Base-by-base conservation (phyloP, 2,329 filamentous ascomycete genomes). In the Talaromyces islandicus region DNA sequence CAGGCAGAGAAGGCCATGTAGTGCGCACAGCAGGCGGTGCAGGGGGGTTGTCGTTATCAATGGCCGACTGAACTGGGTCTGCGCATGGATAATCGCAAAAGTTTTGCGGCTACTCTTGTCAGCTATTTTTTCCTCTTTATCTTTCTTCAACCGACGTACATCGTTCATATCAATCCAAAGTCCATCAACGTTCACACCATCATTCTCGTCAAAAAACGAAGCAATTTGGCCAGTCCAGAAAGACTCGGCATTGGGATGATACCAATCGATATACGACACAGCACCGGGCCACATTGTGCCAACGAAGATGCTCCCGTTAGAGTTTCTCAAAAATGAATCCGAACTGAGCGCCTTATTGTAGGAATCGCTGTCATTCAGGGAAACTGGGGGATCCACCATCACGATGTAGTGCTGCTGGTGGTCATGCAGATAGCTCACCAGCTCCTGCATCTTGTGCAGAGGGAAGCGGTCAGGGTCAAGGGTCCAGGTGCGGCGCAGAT, bases 141-240 rank as follows among this genome's bases (percentile, higher is more conserved):
- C 12, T 10, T 4, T 6, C 7, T 3, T 3, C n/a, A 5, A 17
- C 10, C 30, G n/a, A 56, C 50, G 50, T 50, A 57, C 79, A 67
- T 86, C 83, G 62, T 85, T 86, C 83, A 88, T 85, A 66, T 91
- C 88, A 65, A 90, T 90, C 87, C 89, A 92, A 1, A 93, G 77
- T 0, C 83, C 90, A 62, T 93, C 90, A 51, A 93, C 88, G 64
- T 92, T 84, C 14, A 93, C 80, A 27, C 89, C 90, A 1, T 75
- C 80, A 0, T 85, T 77, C 0, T 82, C 73, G 62, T 81, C 73
- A 74, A 92, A 92, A 75, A 90, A 90, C 0, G 69, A 71, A 0
- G 69, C 72, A 65, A 93, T 88, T 69, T 92, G 83, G 3, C 80
- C 79, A 63, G 84, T 85, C 89, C 89, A 93, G 72, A 86, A 93